Evolutionary conservation across 257 asterid genomes (phyloP).

Genomic region (Capsicum baccatum): DNA sequence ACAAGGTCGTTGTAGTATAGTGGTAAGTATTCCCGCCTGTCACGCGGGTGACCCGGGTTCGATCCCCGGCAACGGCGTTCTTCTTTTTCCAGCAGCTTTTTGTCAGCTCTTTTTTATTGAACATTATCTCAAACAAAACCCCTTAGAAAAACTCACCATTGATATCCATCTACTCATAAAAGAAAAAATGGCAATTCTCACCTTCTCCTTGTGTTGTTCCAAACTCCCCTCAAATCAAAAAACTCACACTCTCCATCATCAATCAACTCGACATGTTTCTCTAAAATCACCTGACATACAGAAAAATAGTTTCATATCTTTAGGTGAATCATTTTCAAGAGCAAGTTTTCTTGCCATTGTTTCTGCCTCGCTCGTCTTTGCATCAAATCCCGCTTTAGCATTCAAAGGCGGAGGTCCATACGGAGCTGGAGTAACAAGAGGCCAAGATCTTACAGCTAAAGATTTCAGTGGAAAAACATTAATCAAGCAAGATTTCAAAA

Average conservation of each 20-base stretch:
- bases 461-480: conserved; percentile 89
- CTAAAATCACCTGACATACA: conserved; percentile 2
- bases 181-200: conserved; percentile 60
- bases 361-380: conserved; percentile 74
- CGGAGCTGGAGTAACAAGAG: conserved; percentile 94
- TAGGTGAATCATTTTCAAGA: conserved; percentile 62
- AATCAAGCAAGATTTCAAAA: conserved; percentile 93
- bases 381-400: conserved; percentile 88
- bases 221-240: conserved; percentile 50
- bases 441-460: conserved; percentile 88
- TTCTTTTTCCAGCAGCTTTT: background rate
- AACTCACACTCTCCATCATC: conserved; percentile 34
- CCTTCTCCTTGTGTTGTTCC: conserved; percentile 55
- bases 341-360: conserved; percentile 64
- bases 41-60: conserved; percentile 99
- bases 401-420: conserved; percentile 99
- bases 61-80: conserved; percentile 93
- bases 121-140: background rate
- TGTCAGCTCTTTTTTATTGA: background rate
- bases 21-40: conserved; percentile 98
- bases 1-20: conserved; percentile 46
- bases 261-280: conserved; percentile 24
- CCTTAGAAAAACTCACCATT: background rate
- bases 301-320: conserved; percentile 36
- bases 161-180: background rate